Base-by-base conservation (phyloP, 345 rosid genomes). In the Barbarea vulgaris region DNA sequence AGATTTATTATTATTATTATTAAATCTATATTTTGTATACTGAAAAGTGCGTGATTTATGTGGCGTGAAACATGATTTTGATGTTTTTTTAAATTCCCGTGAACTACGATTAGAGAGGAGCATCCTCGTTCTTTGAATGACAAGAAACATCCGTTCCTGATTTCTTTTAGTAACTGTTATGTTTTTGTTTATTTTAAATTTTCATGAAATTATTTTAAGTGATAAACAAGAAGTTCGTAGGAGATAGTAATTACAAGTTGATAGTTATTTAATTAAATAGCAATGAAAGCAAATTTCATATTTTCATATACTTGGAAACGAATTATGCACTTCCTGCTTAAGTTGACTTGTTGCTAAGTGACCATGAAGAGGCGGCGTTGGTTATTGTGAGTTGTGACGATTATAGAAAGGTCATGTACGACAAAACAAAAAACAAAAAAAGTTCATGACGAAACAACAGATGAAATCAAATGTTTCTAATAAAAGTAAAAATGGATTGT, bases 1-100 rank as follows among this genome's bases (percentile, higher is more conserved):
- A 28, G 5, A 27, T 41, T 36, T 10, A 31, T n/a, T n/a, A 46
- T 17, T 46, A 30, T 9, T 10, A 3, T 3, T 6, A 3, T 4
- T 24, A 57, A 55, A 70, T 0, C 14, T 68, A 25, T 33, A 57
- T 48, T 9, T 13, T 62, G 18, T 57, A 24, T 27, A 17, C 0
- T 41, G 37, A 75, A 75, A 67, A 21, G 11, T 68, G 48, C 48
- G 64, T 68, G 74, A 3, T 27, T 67, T 51, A 22, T 60, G 63
- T 60, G 74, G 74, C 74, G 37, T 67, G 74, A 60, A 59, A 75
- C 74, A 50, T 75, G 79, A 59, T 59, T 59, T 67, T 14, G 54
- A 68, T 75, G 62, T 68, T 64, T 4, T 1, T n/a, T 6, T 50
- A 21, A 25, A 4, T 51, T 12, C 14, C 63, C 69, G 50, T 53